A percentile compares a stretch with the other conserved stretches of the same genome.
These are phyloP conservation scores for Trichophyton schoenleinii DNA, from an alignment of 2,329 filamentous ascomycete genomes.

Conservation along the genomic window DNA sequence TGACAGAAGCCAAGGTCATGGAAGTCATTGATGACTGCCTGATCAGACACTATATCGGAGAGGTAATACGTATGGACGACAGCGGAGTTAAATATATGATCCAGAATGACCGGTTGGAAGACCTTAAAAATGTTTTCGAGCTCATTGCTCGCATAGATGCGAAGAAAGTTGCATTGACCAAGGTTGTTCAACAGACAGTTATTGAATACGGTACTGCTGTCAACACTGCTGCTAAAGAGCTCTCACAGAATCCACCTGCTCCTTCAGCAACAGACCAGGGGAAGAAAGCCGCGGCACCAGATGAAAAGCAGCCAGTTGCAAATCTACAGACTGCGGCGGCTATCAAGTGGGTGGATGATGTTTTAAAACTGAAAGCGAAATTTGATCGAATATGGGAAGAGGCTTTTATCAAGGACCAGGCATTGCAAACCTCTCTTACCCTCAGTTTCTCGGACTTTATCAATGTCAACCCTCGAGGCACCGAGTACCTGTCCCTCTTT, in stretches of 20 bases:
- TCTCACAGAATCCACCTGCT: constrained; percentile 40
- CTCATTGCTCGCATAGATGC: constrained; percentile 66
- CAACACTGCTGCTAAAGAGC: constrained; percentile 51
- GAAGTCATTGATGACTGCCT: constrained; percentile 68
- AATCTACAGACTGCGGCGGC: constrained; percentile 77
- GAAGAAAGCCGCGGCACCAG: constrained; percentile 39
- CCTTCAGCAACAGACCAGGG: constrained; percentile 28
- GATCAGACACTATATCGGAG: constrained; percentile 62
- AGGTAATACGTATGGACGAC: constrained; percentile 71
- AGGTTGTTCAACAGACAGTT: constrained; percentile 60
- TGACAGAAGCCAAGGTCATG: constrained; percentile 61
- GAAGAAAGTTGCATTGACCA: constrained; percentile 57
- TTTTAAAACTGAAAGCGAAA: constrained; percentile 72
- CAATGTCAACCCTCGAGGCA: constrained; percentile 71
- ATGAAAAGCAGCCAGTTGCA: constrained; percentile 40
- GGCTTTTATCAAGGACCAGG: constrained; percentile 63
- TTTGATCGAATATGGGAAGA: constrained; percentile 66
- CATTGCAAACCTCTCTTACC: constrained; percentile 68
- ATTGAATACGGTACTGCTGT: constrained; percentile 71
- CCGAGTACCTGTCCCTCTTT: constrained; percentile 89
- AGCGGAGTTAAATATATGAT: constrained; percentile 84
- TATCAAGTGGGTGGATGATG: constrained; percentile 90
- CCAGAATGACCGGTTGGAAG: constrained; percentile 69
- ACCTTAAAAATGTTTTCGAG: constrained; percentile 68
- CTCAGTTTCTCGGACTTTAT: constrained; percentile 88